Percentiles rank a stretch among this genome's conserved stretches.
Evolutionary conservation across 2,329 filamentous ascomycete species (phyloP).

Genomic region (Neocatenulostroma microsporum): DNA sequence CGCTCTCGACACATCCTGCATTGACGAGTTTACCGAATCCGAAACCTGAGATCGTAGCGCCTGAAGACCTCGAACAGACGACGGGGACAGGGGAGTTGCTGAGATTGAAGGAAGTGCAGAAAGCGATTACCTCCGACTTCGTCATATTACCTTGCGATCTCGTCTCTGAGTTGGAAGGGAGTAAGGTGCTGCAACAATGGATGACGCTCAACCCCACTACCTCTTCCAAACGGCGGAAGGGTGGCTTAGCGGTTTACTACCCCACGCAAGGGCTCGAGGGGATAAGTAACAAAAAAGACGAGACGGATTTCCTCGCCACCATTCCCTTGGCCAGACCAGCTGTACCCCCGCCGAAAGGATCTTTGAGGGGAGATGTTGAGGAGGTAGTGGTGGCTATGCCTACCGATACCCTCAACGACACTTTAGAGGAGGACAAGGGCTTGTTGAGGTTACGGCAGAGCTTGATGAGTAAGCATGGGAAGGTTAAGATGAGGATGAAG

Average conservation of each 20-base stretch:
- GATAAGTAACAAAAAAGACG: constrained; percentile 70
- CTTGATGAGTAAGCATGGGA: constrained; percentile 65
- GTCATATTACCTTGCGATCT: constrained; percentile 87
- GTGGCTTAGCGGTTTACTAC: constrained; percentile 86
- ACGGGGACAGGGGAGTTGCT: constrained; percentile 87
- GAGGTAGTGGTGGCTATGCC: constrained; percentile 79
- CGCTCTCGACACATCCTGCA: constrained; percentile 69
- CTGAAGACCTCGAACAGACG: constrained; percentile 66
- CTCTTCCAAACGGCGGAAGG: constrained; percentile 44
- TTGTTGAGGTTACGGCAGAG: constrained; percentile 68
- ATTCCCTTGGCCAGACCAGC: constrained; percentile 55
- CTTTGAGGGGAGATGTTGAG: constrained; percentile 61
- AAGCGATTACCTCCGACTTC: constrained; percentile 76
- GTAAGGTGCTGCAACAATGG: constrained; percentile 80
- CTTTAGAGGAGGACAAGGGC: constrained; percentile 66
- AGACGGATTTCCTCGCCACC: constrained; percentile 85
- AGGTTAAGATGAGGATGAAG: constrained; percentile 70
- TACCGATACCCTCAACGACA: constrained; percentile 80
- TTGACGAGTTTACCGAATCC: constrained; percentile 66
- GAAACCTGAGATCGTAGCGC: constrained; percentile 67
- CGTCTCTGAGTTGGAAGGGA: constrained; percentile 79
- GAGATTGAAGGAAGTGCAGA: constrained; percentile 70
- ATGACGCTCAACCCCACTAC: constrained; percentile 57
- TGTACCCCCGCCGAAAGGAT: constrained; percentile 54
- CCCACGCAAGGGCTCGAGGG: constrained; percentile 66